Evolutionary conservation across 768 basidiomycete genomes (phyloP).

Genomic region (Termitomyces sp.): DNA sequence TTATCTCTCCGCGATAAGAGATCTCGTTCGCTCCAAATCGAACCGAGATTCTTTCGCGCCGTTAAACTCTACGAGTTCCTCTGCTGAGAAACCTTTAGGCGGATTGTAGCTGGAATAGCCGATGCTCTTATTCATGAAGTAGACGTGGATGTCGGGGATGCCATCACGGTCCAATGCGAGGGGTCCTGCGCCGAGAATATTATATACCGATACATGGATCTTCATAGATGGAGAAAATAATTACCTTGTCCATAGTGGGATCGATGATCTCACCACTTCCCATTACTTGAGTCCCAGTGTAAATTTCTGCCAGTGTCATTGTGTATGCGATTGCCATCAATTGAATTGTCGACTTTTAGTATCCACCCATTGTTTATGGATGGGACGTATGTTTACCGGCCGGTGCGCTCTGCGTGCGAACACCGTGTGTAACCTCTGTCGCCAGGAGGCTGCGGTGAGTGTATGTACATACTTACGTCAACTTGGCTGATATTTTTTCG

Average conservation of each 20-base stretch:
- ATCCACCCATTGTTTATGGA: too few species aligned
- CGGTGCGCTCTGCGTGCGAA: too few species aligned
- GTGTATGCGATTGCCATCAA: not conserved
- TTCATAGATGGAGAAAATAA: not conserved
- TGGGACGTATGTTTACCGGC: too few species aligned
- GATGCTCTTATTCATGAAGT: not conserved
- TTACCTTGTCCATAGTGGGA: not conserved
- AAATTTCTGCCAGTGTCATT: not conserved
- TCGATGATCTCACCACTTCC: not conserved
- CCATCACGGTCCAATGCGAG: not conserved
- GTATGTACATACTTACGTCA: too few species aligned
- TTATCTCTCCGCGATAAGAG: not conserved
- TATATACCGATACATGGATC: not conserved
- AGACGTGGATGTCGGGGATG: not conserved
- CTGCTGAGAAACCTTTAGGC: not conserved
- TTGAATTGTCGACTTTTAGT: too few species aligned
- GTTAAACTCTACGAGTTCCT: not conserved
- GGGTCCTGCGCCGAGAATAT: not conserved
- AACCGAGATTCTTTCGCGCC: not conserved
- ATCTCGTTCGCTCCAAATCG: not conserved
- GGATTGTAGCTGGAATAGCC: not conserved
- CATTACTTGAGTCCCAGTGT: not conserved
- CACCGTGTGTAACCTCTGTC: too few species aligned
- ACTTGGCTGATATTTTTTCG: too few species aligned
- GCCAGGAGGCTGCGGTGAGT: too few species aligned